phyloP scores from a whole-genome alignment of 2,329 filamentous ascomycete species.

The Fusarium concolor region DNA sequence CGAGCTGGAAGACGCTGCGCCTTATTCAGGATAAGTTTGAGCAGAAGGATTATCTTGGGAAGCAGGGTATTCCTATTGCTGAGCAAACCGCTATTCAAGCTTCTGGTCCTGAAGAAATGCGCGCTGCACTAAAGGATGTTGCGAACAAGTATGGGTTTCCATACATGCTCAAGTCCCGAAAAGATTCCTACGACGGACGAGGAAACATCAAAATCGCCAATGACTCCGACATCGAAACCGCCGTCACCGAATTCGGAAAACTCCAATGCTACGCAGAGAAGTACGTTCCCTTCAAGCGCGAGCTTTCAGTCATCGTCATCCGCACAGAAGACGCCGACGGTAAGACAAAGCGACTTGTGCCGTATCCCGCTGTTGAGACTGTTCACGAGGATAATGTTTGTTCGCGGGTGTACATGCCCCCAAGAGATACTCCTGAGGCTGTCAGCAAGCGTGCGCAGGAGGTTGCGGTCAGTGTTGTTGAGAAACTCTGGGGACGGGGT shows the following conservation, averaged over 20 bases:
- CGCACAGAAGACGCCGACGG: slow-evolving; percentile 79
- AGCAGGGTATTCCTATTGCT: slow-evolving; percentile 77
- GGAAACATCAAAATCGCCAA: slow-evolving; percentile 68
- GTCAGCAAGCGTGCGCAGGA: slow-evolving; percentile 71
- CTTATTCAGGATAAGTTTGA: slow-evolving; percentile 94
- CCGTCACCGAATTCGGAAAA: slow-evolving; percentile 75
- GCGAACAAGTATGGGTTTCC: slow-evolving; percentile 79
- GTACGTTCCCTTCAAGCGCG: slow-evolving; percentile 86
- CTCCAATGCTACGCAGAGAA: slow-evolving; percentile 88
- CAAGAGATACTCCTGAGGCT: slow-evolving; percentile 80
- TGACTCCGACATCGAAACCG: slow-evolving; percentile 65
- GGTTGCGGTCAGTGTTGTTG: slow-evolving; percentile 66
- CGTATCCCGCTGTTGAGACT: slow-evolving; percentile 93
- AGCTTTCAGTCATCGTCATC: slow-evolving; percentile 94
- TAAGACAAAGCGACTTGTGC: slow-evolving; percentile 63
- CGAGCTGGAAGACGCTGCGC: slow-evolving; percentile 86
- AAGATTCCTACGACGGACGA: slow-evolving; percentile 91
- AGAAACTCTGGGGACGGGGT: slow-evolving; percentile 85
- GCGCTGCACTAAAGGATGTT: slow-evolving; percentile 71
- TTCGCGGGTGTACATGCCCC: slow-evolving; percentile 89
- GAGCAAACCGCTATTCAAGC: slow-evolving; percentile 72
- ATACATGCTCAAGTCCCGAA: slow-evolving; percentile 92
- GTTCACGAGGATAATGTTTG: slow-evolving; percentile 96
- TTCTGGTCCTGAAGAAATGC: slow-evolving; percentile 64
- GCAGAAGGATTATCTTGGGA: slow-evolving; percentile 84